Percentiles rank a stretch among this genome's conserved stretches.
These are phyloP conservation scores for Calendula officinalis DNA, from an alignment of 129 eudicot species.

Conservation along the genomic window DNA sequence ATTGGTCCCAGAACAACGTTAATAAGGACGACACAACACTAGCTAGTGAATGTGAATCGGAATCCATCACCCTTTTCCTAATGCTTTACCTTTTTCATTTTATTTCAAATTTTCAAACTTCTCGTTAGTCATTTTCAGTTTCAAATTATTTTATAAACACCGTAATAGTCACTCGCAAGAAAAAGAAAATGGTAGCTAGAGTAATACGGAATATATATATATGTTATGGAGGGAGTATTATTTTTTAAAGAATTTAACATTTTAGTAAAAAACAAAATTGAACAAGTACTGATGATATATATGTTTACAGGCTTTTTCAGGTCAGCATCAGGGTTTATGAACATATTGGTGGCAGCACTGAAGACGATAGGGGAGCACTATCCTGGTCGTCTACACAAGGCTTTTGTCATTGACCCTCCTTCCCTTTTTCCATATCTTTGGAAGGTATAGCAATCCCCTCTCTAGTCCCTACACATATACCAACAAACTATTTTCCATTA, in stretches of 20 bases:
- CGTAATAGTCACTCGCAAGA: too few species aligned
- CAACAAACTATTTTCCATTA: neutral
- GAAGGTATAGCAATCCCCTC: constrained; percentile 54
- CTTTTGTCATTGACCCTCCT: constrained; percentile 95
- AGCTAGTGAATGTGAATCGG: constrained; percentile 16
- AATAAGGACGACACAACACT: constrained; percentile 19
- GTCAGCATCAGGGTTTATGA: constrained; percentile 97
- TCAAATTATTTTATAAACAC: neutral
- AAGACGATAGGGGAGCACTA: constrained; percentile 81
- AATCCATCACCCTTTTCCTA: constrained; percentile 21
- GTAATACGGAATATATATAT: too few species aligned
- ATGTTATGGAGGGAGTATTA: too few species aligned
- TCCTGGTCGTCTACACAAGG: constrained; percentile 80
- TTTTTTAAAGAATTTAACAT: neutral
- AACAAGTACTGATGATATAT: constrained; percentile 14
- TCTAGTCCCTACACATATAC: neutral
- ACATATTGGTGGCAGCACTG: constrained; percentile 71
- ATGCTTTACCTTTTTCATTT: constrained; percentile 8
- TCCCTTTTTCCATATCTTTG: constrained; percentile 90
- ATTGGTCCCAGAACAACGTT: constrained; percentile 43
- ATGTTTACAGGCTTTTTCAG: constrained; percentile 88
- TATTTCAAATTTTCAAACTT: constrained; percentile 22
- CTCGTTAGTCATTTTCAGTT: neutral
- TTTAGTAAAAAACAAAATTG: neutral
- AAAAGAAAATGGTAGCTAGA: too few species aligned